Conservation (phyloP, 306 rosid genomes). For the Oemleria cerasiformis region DNA sequence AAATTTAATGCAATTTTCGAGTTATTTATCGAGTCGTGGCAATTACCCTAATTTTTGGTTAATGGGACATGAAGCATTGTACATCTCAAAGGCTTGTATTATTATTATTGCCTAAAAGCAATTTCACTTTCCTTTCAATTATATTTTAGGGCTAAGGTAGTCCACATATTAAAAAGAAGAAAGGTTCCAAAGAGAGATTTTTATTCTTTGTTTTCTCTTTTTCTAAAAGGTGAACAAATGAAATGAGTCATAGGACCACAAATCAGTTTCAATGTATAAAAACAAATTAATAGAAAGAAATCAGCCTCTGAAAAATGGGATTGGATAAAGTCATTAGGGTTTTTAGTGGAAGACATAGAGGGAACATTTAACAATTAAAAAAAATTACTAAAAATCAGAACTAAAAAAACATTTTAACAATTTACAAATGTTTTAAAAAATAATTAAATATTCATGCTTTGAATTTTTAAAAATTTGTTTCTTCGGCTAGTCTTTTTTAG, state of each 20-base stretch:
- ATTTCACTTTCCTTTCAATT: constrained; percentile 23
- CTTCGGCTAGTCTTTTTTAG: neutral
- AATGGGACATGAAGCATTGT: too few relatives aligned
- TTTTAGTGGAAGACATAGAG: neutral
- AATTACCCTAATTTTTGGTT: too few relatives aligned
- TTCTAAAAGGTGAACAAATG: neutral
- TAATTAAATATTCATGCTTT: too few relatives aligned
- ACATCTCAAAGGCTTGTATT: neutral
- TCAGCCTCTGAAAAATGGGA: neutral
- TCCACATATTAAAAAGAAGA: constrained; percentile 11
- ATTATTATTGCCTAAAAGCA: constrained; percentile 5
- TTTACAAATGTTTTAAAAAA: too few relatives aligned
- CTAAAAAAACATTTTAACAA: too few relatives aligned
- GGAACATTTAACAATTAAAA: too few relatives aligned
- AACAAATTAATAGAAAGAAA: neutral
- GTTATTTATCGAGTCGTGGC: too few relatives aligned
- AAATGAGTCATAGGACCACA: neutral
- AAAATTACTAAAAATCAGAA: too few relatives aligned
- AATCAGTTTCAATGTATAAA: neutral
- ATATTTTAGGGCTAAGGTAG: constrained; percentile 9
- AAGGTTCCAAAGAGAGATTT: constrained; percentile 1
- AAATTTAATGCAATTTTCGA: too few relatives aligned
- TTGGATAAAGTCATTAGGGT: too few relatives aligned
- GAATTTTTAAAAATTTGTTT: too few relatives aligned
- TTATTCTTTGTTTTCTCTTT: neutral